phyloP scores from a whole-genome alignment of 225 moss, liverwort and hornwort species.

The Sphagnum contortum region DNA sequence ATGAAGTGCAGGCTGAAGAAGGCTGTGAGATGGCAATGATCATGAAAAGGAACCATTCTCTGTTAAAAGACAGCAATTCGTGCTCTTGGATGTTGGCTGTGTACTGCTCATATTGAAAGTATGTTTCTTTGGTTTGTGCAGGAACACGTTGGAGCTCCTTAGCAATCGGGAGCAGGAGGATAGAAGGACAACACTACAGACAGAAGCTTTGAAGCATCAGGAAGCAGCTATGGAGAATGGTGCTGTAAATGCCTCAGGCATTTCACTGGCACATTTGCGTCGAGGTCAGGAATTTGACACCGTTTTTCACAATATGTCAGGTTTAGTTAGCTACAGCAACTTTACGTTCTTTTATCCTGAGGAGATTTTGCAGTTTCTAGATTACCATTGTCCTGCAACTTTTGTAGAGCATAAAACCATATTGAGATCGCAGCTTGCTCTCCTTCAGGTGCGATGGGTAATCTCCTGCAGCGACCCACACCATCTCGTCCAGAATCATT shows the following conservation, averaged over 20 bases:
- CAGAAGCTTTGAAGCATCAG: conserved; percentile 50
- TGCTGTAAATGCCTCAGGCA: conserved; percentile 43
- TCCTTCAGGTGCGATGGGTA: conserved; percentile 26
- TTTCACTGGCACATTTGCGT: conserved; percentile 82
- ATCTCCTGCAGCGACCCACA: conserved; percentile 29
- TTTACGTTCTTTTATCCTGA: conserved; percentile 1
- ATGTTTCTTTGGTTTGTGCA: conserved; percentile 10
- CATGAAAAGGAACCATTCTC: too few species aligned
- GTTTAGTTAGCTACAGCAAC: conserved; percentile 28
- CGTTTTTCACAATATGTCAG: conserved; percentile 3
- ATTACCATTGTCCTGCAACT: too few species aligned
- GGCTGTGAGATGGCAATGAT: too few species aligned
- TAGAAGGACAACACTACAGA: conserved; percentile 33
- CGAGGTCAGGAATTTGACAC: conserved; percentile 49
- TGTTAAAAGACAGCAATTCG: too few species aligned
- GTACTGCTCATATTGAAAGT: too few species aligned
- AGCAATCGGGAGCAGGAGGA: conserved; percentile 71
- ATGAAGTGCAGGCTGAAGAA: too few species aligned
- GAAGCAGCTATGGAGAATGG: conserved; percentile 54
- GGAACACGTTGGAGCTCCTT: conserved; percentile 83
- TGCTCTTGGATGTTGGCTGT: too few species aligned
- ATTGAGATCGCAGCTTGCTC: not conserved
- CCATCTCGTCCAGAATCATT: conserved; percentile 42
- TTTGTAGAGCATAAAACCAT: too few species aligned
- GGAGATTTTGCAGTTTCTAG: not conserved